These are phyloP conservation scores for Lunularia cruciata DNA, from an alignment of 225 moss, liverwort and hornwort species.

Conservation along the genomic window DNA sequence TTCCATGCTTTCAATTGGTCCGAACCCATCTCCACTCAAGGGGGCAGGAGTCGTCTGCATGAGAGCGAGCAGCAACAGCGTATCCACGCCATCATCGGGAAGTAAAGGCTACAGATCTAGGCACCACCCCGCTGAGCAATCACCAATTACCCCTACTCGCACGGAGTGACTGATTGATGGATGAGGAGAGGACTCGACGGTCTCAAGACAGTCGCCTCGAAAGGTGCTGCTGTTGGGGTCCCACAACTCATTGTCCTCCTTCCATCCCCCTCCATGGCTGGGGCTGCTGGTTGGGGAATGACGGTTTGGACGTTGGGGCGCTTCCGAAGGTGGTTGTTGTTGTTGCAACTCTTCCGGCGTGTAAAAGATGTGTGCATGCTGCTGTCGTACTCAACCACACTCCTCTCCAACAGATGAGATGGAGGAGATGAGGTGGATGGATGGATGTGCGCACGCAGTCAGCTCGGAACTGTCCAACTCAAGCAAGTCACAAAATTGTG, in stretches of 20 bases:
- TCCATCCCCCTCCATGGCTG: too few species aligned
- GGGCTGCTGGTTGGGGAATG: neutral
- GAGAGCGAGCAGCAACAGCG: neutral
- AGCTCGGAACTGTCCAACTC: too few species aligned
- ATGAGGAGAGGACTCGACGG: neutral
- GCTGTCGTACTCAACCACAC: neutral
- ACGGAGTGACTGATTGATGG: neutral
- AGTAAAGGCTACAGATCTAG: neutral
- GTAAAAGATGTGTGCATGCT: neutral
- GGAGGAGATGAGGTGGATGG: too few species aligned
- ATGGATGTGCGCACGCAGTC: too few species aligned
- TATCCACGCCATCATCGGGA: conserved; percentile 4
- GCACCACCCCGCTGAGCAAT: too few species aligned
- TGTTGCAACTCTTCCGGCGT: neutral
- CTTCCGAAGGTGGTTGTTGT: neutral
- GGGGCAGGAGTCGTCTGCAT: neutral
- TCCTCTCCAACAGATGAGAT: too few species aligned
- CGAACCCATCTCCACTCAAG: conserved; percentile 3
- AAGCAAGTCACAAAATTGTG: too few species aligned
- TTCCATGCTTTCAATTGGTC: conserved; percentile 14
- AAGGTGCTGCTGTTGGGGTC: neutral
- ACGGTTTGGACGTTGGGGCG: conserved; percentile 1
- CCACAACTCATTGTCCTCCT: neutral
- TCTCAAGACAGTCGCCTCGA: conserved; percentile 3
- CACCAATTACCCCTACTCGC: neutral